Base-by-base conservation (phyloP, 306 rosid species). In the Malus domestica region DNA sequence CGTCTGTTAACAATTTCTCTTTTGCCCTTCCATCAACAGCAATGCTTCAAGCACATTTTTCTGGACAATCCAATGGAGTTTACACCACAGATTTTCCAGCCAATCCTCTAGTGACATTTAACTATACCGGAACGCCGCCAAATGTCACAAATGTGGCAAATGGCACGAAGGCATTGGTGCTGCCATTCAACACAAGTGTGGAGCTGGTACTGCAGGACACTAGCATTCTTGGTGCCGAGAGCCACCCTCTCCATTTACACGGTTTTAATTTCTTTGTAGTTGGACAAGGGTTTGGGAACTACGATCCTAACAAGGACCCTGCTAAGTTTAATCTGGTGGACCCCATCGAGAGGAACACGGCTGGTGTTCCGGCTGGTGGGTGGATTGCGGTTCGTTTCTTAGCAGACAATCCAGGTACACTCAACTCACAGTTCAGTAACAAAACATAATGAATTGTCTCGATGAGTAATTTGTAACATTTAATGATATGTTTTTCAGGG, bases 161-260 rank as follows among this genome's bases (percentile, higher is more conserved):
- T 44, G 92, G 49, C 44, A 93, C 98, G 6, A 88, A 85, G 25
- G 27, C 80, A 74, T 85, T 84, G 79, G 98, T 91, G 75, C 20
- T 93, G 77, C 68, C 80, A 70, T 93, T 82, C 78, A 91, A 93
- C 68, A 68, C 96, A 1, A 91, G 93, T 32, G 92, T 93, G 80
- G 97, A 93, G 89, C 14, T 93, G 3, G 83, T 93, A 14, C 5
- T 93, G 89, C 97, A 93, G 61, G 98, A 32, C 66, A 93, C 98
- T 8, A 89, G 80, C 66, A 84, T 88, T 79, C 68, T 89, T 33
- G 90, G 88, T 19, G 88, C 86, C 15, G 96, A 93, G 81, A 93
- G 97, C 67, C 98, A 93, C 64, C 98, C 98, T 35, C 86, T 93
- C 65, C 98, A 93, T 87, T 85, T 93, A 33, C 98, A 93, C 80